Base-by-base conservation (phyloP, 148 eudicot genomes). In the Oxyria digyna region DNA sequence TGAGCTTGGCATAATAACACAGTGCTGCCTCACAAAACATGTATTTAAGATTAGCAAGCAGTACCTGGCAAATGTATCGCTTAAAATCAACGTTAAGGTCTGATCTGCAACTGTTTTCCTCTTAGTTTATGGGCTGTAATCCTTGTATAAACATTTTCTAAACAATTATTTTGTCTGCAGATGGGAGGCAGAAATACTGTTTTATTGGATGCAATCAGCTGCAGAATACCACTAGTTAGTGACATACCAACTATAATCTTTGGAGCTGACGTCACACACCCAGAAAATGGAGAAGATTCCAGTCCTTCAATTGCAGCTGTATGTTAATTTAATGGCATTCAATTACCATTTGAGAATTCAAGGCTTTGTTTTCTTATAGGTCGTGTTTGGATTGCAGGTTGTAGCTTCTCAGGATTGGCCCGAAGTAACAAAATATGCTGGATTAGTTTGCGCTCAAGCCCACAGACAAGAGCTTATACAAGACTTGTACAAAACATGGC, bases 261-360 rank as follows among this genome's bases (percentile, higher is more conserved):
- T 68, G 97, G 97, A 66, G 97, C 94, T 31, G 97, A 92, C 67
- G 97, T 92, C 24, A 92, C 96, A 32, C 96, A 93, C 57, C 98
- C 98, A 1, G 88, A 89, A 71, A 78, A 87, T 40, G 84, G 86
- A 77, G 98, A 93, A 71, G 78, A 72, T 20, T 71, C 78, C 8
- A 93, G 91, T 75, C 96, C 90, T 11, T 93, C 98, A 14, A 82
- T 93, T 27, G 96, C 91, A 71, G 95, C 91, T 72, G 88, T 87
- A 85, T 66, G 46, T 66, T 66, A 37, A n/a, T n/a, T n/a, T n/a
- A n/a, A n/a, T n/a, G n/a, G n/a, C 17, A 0, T 38, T 37, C 0
- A 15, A 21, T 18, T 18, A 8, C 45, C 43, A 20, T 63, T 63
- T 15, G 20, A 15, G 5, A 1, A 59, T 59, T 55, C 32, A 55